These are phyloP conservation scores for Scolecobasidium constrictum DNA, from an alignment of 2,329 filamentous ascomycete genomes.

Conservation along the genomic window DNA sequence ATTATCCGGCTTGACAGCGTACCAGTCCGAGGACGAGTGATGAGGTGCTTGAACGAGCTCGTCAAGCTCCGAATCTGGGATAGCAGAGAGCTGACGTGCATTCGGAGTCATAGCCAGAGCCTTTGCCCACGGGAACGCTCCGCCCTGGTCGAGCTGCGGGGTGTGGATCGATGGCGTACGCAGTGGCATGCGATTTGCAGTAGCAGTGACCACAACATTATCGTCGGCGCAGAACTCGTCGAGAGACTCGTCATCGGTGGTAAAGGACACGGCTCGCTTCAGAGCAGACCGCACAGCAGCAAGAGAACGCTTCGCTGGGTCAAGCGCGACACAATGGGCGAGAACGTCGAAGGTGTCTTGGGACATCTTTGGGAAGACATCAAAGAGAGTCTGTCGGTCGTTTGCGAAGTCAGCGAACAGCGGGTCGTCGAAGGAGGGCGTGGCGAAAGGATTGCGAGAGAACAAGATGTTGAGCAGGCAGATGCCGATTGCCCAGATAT, in stretches of 20 bases:
- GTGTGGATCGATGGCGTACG: slow-evolving; percentile 92
- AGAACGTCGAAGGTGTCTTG: slow-evolving; percentile 96
- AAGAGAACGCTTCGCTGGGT: slow-evolving; percentile 80
- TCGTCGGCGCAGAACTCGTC: slow-evolving; percentile 88
- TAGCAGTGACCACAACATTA: slow-evolving; percentile 63
- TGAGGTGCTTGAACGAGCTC: slow-evolving; percentile 71
- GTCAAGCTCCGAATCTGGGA: slow-evolving; percentile 63
- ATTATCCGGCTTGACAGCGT: slow-evolving; percentile 62
- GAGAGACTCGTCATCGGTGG: slow-evolving; percentile 78
- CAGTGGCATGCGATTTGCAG: slow-evolving; percentile 84
- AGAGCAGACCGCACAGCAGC: slow-evolving; percentile 68
- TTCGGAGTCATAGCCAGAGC: slow-evolving; percentile 68
- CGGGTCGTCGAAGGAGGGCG: slow-evolving; percentile 79
- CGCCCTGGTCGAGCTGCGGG: slow-evolving; percentile 61
- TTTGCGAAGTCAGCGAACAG: slow-evolving; percentile 87
- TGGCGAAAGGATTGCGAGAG: slow-evolving; percentile 90
- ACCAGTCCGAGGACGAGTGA: slow-evolving; percentile 58
- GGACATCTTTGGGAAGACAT: slow-evolving; percentile 97
- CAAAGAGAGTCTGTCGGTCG: slow-evolving; percentile 92
- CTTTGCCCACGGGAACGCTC: slow-evolving; percentile 91
- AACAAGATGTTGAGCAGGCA: slow-evolving; percentile 95
- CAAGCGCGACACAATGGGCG: slow-evolving; percentile 78
- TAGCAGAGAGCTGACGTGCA: slow-evolving; percentile 74
- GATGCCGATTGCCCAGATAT: slow-evolving; percentile 95
- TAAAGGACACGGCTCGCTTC: slow-evolving; percentile 75